Evolutionary conservation across 139 green algal species (phyloP).

Genomic region (Chlamydomonas applanata): DNA sequence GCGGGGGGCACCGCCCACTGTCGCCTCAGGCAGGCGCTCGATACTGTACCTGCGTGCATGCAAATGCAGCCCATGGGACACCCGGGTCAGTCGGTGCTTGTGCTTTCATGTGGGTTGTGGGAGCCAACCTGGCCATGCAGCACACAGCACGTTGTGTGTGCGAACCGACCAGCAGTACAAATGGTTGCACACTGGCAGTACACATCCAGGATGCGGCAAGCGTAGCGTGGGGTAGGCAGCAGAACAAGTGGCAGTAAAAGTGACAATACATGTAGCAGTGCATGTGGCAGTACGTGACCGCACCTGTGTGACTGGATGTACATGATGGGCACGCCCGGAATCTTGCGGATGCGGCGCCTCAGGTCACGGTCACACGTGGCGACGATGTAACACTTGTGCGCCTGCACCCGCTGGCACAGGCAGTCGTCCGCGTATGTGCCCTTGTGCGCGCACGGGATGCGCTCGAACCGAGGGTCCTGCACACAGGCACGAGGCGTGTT

Average conservation of each 20-base stretch:
- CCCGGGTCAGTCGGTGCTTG: too few relatives aligned
- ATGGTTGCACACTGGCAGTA: too few relatives aligned
- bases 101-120: too few relatives aligned
- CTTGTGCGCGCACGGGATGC: constrained; percentile 92
- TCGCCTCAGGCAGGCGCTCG: constrained; percentile 96
- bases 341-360: constrained; percentile 92
- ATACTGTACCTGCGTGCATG: constrained; percentile 90
- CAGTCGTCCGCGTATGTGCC: constrained; percentile 99
- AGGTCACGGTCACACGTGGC: constrained; percentile 97
- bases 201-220: too few relatives aligned
- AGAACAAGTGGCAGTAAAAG: too few relatives aligned
- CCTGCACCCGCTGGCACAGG: constrained; percentile 88
- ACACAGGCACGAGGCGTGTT: neutral
- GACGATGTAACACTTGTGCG: constrained; percentile 99
- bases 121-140: too few relatives aligned
- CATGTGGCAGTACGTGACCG: too few relatives aligned
- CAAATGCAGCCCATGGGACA: too few relatives aligned
- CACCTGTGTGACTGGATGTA: constrained; percentile 83
- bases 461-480: constrained; percentile 87
- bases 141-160: too few relatives aligned
- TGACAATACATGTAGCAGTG: too few relatives aligned
- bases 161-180: too few relatives aligned
- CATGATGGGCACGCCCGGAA: constrained; percentile 98
- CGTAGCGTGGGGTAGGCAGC: too few relatives aligned
- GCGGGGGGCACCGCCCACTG: constrained; percentile 87